Percentiles rank a stretch among this genome's conserved stretches.
These are phyloP conservation scores for Pilobolus umbonatus DNA, from an alignment of 192 early-diverging fungal species.

Conservation along the genomic window DNA sequence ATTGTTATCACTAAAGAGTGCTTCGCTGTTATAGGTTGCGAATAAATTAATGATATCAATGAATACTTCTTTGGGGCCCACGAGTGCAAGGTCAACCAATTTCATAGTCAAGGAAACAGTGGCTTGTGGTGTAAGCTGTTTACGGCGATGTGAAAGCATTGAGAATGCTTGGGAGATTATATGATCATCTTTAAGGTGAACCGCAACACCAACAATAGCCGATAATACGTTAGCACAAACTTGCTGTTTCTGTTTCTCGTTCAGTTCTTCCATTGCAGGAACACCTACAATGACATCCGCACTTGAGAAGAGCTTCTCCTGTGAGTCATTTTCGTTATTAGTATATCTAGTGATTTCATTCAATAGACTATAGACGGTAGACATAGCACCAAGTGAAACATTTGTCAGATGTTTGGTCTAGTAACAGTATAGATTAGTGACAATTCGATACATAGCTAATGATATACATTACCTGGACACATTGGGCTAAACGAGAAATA, in stretches of 20 bases:
- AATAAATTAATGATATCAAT: conserved; percentile 54
- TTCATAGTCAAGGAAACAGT: conserved; percentile 49
- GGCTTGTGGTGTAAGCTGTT: conserved; percentile 43
- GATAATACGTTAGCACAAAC: conserved; percentile 48
- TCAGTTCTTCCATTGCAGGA: conserved; percentile 24
- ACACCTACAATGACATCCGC: conserved; percentile 4
- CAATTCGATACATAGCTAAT: background rate
- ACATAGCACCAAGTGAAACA: conserved; percentile 25
- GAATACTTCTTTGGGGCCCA: conserved; percentile 50
- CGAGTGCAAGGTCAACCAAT: conserved; percentile 57
- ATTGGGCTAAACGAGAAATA: conserved; percentile 46
- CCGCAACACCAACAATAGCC: conserved; percentile 50
- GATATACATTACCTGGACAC: conserved; percentile 34
- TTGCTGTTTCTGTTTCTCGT: conserved; percentile 39
- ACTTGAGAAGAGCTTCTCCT: background rate
- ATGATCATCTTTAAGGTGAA: conserved; percentile 49
- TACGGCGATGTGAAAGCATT: conserved; percentile 60
- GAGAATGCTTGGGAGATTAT: conserved; percentile 58
- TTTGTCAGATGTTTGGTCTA: conserved; percentile 28
- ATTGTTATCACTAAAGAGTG: conserved; percentile 42
- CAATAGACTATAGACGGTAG: conserved; percentile 32
- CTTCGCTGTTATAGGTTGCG: conserved; percentile 40
- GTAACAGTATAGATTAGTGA: background rate
- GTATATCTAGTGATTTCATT: conserved; percentile 34
- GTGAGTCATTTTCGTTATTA: conserved; percentile 3